Conservation (phyloP, 2,329 filamentous ascomycete species). For the Byssochlamys sp. region DNA sequence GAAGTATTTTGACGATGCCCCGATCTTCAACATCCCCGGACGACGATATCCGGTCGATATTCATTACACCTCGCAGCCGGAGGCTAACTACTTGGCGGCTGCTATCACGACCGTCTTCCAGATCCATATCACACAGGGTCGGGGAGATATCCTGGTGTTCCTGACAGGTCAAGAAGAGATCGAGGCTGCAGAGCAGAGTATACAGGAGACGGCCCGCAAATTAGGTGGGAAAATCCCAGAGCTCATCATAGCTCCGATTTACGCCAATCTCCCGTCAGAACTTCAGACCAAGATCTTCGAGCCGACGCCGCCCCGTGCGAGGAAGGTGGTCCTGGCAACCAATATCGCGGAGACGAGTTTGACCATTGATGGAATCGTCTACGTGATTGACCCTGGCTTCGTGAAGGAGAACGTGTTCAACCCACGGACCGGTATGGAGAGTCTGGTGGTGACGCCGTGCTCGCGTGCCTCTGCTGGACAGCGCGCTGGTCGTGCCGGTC, state of each 20-base stretch:
- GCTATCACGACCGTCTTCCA: constrained; percentile 91
- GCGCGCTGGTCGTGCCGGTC: constrained; percentile 80
- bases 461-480: constrained; percentile 89
- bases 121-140: constrained; percentile 76
- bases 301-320: constrained; percentile 70
- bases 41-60: constrained; percentile 82
- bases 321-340: constrained; percentile 87
- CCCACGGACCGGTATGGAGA: constrained; percentile 82
- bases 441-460: constrained; percentile 79
- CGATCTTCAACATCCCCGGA: constrained; percentile 90
- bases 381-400: constrained; percentile 90
- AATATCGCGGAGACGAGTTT: constrained; percentile 95
- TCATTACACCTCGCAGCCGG: constrained; percentile 79
- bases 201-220: constrained; percentile 78
- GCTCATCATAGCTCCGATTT: constrained; percentile 84
- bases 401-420: constrained; percentile 95
- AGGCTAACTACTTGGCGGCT: constrained; percentile 86
- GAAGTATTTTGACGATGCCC: constrained; percentile 80
- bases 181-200: constrained; percentile 71
- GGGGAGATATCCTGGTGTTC: constrained; percentile 88
- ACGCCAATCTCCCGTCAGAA: constrained; percentile 84
- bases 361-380: constrained; percentile 91
- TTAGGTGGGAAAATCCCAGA: constrained; percentile 76
- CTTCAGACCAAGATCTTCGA: constrained; percentile 90
- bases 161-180: constrained; percentile 95